Base-by-base conservation (phyloP, 768 basidiomycete genomes). In the Leucocoprinus sp. region DNA sequence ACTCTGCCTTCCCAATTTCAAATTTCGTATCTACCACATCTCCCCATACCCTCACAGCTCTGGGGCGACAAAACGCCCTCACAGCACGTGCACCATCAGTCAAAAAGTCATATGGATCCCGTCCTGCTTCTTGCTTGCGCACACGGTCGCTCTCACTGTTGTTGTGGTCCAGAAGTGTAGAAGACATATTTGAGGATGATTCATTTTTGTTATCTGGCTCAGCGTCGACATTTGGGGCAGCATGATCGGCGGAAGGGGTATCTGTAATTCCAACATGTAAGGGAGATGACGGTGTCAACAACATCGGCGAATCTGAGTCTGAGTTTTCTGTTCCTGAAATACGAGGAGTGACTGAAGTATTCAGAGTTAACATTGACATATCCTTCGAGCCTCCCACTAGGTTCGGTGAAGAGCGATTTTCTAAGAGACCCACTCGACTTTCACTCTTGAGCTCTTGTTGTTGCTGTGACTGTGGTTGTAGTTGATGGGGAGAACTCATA, bases 41-140 rank as follows among this genome's bases (percentile, higher is more conserved):
- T 1, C 95, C 95, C 8, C 95, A 78, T 11, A 80, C 75, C 14
- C 80, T 83, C 8, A 69, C 63, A 0, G 93, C 90, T 67, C 76
- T 93, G 0, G 95, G 93, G 2, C 95, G 70, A 48, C 75, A 76
- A 63, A 96, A 93, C 0, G 95, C 91, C 15, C 80, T 72, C 17
- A 84, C 71, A 0, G 92, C 93, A 14, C 95, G 70, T 0, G 93
- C 80, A 6, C 95, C 93, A 52, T 91, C 79, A 3, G 86, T 87
- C 15, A 95, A 66, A 61, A 93, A 85, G 37, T 74, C 74, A 59
- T 76, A 84, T 1, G 77, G 71, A 56, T 78, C 78, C 8, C 67
- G 27, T 29, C 31, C 37, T 60, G 52, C 69, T 50, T 63, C 61
- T 63, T 43, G 26, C 55, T 57, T 1, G 53, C 58, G 8, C n/a